Conservation (phyloP, 2,329 filamentous ascomycete genomes). For the Ceratocystis variospora region DNA sequence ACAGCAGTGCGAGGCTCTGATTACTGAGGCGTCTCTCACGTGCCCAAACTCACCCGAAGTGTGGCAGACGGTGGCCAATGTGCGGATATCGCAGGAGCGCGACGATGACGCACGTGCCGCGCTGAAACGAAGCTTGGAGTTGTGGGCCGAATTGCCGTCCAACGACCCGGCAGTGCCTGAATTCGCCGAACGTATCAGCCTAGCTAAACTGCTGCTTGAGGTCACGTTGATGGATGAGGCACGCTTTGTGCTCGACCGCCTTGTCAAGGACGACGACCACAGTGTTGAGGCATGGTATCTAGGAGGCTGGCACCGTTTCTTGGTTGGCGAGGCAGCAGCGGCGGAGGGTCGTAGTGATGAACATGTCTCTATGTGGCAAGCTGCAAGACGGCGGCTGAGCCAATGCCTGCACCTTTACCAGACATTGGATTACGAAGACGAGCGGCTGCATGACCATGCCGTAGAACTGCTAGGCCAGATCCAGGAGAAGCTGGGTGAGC, state of each 20-base stretch:
- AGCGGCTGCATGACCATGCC: constrained; percentile 60
- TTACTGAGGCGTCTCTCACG: constrained; percentile 80
- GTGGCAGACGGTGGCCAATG: constrained; percentile 89
- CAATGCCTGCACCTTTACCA: constrained; percentile 70
- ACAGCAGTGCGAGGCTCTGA: constrained; percentile 67
- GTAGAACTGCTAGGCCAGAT: constrained; percentile 54
- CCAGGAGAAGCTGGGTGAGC: constrained; percentile 48
- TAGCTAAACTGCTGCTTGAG: constrained; percentile 79
- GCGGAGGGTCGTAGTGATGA: constrained; percentile 22
- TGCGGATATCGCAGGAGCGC: constrained; percentile 77
- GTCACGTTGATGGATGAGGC: constrained; percentile 75
- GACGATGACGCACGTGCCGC: constrained; percentile 68
- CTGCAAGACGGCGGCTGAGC: constrained; percentile 69
- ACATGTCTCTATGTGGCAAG: constrained; percentile 43
- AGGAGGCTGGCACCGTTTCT: constrained; percentile 81
- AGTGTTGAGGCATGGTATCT: constrained; percentile 97
- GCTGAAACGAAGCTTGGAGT: constrained; percentile 59
- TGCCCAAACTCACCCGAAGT: constrained; percentile 72
- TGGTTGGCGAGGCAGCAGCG: constrained; percentile 47
- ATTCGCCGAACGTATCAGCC: constrained; percentile 71
- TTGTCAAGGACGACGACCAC: constrained; percentile 79
- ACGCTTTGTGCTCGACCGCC: constrained; percentile 66
- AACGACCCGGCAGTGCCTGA: constrained; percentile 63
- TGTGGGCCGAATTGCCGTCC: constrained; percentile 70
- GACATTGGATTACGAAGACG: constrained; percentile 71